Conservation (phyloP, 768 basidiomycete species). For the Royoungia palumana region DNA sequence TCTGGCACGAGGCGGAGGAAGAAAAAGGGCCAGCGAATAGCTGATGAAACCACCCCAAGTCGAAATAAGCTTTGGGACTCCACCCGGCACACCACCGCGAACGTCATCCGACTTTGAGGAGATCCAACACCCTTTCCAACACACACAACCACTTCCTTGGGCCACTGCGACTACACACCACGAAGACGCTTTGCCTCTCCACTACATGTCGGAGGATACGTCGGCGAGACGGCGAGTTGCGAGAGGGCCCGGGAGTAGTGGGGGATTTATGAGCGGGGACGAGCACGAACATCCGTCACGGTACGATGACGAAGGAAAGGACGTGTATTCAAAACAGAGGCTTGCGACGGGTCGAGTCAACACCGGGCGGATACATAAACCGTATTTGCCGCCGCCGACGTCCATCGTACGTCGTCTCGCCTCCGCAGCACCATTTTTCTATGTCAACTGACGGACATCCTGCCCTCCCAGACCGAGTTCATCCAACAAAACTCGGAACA, state of each 20-base stretch:
- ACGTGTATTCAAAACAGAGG: slow-evolving; percentile 50
- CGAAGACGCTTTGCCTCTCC: slow-evolving; percentile 47
- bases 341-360: slow-evolving; percentile 39
- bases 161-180: slow-evolving; percentile 22
- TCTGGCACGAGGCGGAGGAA: slow-evolving; percentile 9
- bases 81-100: slow-evolving; percentile 45
- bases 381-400: slow-evolving; percentile 62
- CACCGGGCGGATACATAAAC: slow-evolving; percentile 60
- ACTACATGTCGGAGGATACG: slow-evolving; percentile 52
- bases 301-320: slow-evolving; percentile 66
- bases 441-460: no score
- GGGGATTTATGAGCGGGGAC: slow-evolving; percentile 27
- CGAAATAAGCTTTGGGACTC: slow-evolving; percentile 66
- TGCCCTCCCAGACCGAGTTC: slow-evolving; percentile 58
- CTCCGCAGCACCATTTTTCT: slow-evolving; percentile 8
- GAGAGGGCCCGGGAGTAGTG: slow-evolving; percentile 33
- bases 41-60: slow-evolving; percentile 64
- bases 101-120: slow-evolving; percentile 72
- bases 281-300: slow-evolving; percentile 31
- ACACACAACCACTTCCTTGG: slow-evolving; percentile 28
- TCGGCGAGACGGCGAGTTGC: slow-evolving; percentile 45
- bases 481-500: slow-evolving; percentile 76
- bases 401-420: slow-evolving; percentile 46
- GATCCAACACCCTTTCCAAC: slow-evolving; percentile 52
- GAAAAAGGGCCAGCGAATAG: slow-evolving; percentile 15